Evolutionary conservation across 805 yeast species (phyloP).

Genomic region (Dipodascopsis tothii): DNA sequence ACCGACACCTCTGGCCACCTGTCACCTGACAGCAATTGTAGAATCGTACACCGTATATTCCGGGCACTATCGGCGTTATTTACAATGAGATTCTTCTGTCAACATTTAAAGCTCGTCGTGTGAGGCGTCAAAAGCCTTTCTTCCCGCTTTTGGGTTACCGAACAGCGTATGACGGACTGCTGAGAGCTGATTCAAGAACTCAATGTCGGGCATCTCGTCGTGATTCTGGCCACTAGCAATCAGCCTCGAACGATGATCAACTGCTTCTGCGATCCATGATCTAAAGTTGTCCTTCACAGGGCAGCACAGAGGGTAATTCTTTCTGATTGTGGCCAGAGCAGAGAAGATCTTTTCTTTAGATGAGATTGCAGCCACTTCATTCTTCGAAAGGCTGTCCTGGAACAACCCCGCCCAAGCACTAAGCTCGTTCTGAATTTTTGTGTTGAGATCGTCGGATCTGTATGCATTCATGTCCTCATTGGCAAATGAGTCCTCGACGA

Average conservation of each 20-base stretch:
- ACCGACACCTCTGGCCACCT: no score
- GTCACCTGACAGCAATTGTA: no score
- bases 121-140: constrained; percentile 40
- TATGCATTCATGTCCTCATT: constrained; percentile 5
- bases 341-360: constrained; percentile 16
- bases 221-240: not conserved
- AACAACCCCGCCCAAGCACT: constrained; percentile 19
- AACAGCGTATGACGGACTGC: constrained; percentile 57
- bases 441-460: not conserved
- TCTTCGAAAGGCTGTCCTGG: constrained; percentile 16
- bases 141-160: constrained; percentile 67
- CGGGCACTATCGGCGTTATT: no score
- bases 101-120: constrained; percentile 35
- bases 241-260: constrained; percentile 5
- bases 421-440: constrained; percentile 9
- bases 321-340: constrained; percentile 15
- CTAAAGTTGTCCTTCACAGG: constrained; percentile 42
- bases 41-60: no score
- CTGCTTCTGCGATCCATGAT: constrained; percentile 54
- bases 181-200: constrained; percentile 37
- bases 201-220: constrained; percentile 28
- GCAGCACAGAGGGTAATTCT: constrained; percentile 21
- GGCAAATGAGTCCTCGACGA: constrained; percentile 19
- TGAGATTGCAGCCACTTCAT: constrained; percentile 5
- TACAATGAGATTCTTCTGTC: no score